Evolutionary conservation across 306 rosid genomes (phyloP).

Genomic region (Vachellia pachyceras): DNA sequence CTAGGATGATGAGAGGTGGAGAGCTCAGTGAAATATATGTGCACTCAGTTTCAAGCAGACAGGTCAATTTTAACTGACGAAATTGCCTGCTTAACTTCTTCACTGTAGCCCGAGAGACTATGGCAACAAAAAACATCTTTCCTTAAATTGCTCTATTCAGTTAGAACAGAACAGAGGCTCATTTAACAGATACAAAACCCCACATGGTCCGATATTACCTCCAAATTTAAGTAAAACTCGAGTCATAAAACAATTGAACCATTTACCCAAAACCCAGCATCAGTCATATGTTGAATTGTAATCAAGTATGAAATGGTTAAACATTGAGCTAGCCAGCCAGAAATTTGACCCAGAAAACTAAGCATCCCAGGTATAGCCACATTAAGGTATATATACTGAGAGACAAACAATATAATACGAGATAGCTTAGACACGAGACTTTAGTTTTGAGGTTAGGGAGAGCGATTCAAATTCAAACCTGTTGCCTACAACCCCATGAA

Average conservation of each 20-base stretch:
- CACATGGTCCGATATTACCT: not conserved
- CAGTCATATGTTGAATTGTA: not conserved
- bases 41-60: too few relatives aligned
- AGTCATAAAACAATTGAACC: not conserved
- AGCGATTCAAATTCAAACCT: constrained; percentile 46
- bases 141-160: not conserved
- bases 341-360: not conserved
- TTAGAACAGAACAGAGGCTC: not conserved
- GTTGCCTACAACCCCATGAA: constrained; percentile 97
- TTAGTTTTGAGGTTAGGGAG: not conserved
- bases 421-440: not conserved
- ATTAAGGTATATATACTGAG: not conserved
- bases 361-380: not conserved
- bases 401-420: not conserved
- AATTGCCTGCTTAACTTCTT: constrained; percentile 55
- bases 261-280: not conserved
- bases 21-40: not conserved
- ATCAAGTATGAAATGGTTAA: not conserved
- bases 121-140: not conserved
- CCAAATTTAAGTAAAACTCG: not conserved
- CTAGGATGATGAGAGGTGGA: constrained; percentile 5
- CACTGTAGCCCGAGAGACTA: constrained; percentile 29
- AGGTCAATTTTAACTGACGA: constrained; percentile 46
- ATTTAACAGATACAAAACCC: not conserved
- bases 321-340: not conserved